phyloP scores from a whole-genome alignment of 2,329 filamentous ascomycete species.

The Boeremia lycopersici region DNA sequence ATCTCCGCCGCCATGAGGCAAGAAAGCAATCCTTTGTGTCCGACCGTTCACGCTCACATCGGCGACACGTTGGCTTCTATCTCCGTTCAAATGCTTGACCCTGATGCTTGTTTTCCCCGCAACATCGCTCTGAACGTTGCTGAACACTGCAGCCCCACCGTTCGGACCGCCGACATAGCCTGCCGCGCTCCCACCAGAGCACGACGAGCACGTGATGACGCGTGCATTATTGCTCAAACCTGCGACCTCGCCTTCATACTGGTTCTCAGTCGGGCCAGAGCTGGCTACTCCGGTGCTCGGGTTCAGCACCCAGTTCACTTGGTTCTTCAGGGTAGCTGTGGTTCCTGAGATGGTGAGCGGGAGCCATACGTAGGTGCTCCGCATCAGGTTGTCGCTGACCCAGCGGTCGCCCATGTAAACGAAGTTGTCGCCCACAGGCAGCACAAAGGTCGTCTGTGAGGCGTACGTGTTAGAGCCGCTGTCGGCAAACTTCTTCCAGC shows the following conservation, averaged over 20 bases:
- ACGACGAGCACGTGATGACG: conserved; percentile 56
- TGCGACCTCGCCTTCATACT: conserved; percentile 59
- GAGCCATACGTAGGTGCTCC: conserved; percentile 69
- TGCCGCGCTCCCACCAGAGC: conserved; percentile 57
- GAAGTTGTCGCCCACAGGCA: conserved; percentile 53
- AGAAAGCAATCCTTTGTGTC: conserved; percentile 59
- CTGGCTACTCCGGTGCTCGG: conserved; percentile 53
- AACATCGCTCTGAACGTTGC: conserved; percentile 52
- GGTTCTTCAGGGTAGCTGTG: conserved; percentile 57
- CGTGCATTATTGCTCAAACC: conserved; percentile 55
- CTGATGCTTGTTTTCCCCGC: conserved; percentile 58
- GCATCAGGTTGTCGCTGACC: conserved; percentile 63
- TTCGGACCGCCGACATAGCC: conserved; percentile 55
- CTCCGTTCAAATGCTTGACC: conserved; percentile 63
- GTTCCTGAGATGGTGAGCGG: conserved; percentile 62
- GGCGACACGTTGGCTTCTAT: conserved; percentile 59
- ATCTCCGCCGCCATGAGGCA: conserved; percentile 56
- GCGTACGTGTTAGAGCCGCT: conserved; percentile 63
- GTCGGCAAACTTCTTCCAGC: conserved; percentile 65
- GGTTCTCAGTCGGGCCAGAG: conserved; percentile 53
- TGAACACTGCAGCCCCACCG: conserved; percentile 60
- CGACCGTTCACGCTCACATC: conserved; percentile 63
- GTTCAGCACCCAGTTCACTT: conserved; percentile 62
- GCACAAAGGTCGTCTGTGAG: conserved; percentile 66
- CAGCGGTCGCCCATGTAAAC: conserved; percentile 74